phyloP scores from a whole-genome alignment of 108 stramenopile species.

The Cyclotella sp. region DNA sequence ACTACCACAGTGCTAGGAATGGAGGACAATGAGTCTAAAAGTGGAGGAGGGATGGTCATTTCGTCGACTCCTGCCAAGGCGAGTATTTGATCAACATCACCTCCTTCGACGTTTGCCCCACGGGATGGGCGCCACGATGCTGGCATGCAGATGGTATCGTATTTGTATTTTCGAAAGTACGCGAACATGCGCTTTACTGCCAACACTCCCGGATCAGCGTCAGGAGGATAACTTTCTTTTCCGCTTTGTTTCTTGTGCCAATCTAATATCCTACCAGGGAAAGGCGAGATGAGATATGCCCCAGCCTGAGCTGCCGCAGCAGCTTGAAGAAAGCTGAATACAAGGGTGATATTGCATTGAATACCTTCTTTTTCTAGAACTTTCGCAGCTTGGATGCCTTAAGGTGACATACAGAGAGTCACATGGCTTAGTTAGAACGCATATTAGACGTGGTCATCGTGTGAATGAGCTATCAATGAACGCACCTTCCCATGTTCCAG shows the following conservation, averaged over 20 bases:
- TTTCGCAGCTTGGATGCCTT: conserved; percentile 90
- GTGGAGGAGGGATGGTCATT: conserved; percentile 86
- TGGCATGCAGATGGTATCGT: conserved; percentile 98
- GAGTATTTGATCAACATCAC: conserved; percentile 81
- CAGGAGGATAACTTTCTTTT: conserved; percentile 62
- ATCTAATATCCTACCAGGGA: conserved; percentile 97
- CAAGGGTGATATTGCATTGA: conserved; percentile 94
- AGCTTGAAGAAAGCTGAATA: conserved; percentile 95
- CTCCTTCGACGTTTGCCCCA: conserved; percentile 64
- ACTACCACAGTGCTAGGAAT: conserved; percentile 43
- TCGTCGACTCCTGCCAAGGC: conserved; percentile 86
- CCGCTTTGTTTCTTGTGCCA: conserved; percentile 89
- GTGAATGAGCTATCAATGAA: no score
- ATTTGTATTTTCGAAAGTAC: conserved; percentile 86
- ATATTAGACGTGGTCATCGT: no score
- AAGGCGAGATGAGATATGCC: conserved; percentile 95
- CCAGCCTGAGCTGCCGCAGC: conserved; percentile 95
- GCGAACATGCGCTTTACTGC: conserved; percentile 88
- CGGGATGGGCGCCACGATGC: conserved; percentile 93
- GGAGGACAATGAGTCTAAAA: conserved; percentile 63
- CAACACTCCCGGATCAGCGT: conserved; percentile 93
- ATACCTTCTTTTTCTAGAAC: conserved; percentile 94
- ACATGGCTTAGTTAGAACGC: no score
- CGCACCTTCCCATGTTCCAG: conserved; percentile 96
- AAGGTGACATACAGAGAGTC: no score